Percentiles rank a stretch among this genome's conserved stretches.
phyloP scores from a whole-genome alignment of 495 filamentous ascomycete genomes.

The Hyaloscypha bicolor region DNA sequence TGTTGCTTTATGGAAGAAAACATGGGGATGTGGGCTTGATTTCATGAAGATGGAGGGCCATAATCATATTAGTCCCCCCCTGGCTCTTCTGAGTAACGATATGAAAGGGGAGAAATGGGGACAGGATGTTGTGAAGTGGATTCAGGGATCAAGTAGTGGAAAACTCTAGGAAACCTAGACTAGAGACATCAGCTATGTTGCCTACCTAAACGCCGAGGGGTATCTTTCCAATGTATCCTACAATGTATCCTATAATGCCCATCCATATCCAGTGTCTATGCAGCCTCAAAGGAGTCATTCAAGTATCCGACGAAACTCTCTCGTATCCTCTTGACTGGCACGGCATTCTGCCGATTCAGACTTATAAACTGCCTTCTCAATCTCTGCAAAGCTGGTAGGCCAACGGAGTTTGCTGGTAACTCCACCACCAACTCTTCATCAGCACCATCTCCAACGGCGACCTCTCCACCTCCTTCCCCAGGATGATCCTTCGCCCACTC shows the following conservation, averaged over 20 bases:
- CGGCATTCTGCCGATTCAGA: constrained; percentile 65
- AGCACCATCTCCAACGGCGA: constrained; percentile 30
- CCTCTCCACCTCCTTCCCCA: constrained; percentile 52
- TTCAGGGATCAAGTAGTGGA: constrained; percentile 7
- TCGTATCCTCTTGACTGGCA: constrained; percentile 59
- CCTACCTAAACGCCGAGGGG: constrained; percentile 10
- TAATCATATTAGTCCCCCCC: constrained; percentile 48
- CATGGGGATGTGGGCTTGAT: constrained; percentile 36
- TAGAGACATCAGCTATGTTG: neutral
- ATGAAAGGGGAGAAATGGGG: constrained; percentile 46
- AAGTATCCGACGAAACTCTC: constrained; percentile 75
- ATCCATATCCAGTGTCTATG: constrained; percentile 17
- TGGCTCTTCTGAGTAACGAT: constrained; percentile 39
- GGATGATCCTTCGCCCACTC: constrained; percentile 70
- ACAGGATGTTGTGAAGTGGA: constrained; percentile 39
- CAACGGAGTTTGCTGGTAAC: constrained; percentile 61
- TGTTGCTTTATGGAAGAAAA: constrained; percentile 36
- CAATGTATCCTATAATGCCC: neutral
- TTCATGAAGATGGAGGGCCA: constrained; percentile 40
- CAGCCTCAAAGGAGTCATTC: constrained; percentile 62
- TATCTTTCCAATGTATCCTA: constrained; percentile 8
- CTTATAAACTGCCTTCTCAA: constrained; percentile 83
- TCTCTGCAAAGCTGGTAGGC: constrained; percentile 78
- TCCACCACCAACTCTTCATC: constrained; percentile 48
- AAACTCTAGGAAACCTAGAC: neutral